Percentiles rank a stretch among this genome's conserved stretches.
Evolutionary conservation across 257 asterid species (phyloP).

Genomic region (Henckelia pumila): DNA sequence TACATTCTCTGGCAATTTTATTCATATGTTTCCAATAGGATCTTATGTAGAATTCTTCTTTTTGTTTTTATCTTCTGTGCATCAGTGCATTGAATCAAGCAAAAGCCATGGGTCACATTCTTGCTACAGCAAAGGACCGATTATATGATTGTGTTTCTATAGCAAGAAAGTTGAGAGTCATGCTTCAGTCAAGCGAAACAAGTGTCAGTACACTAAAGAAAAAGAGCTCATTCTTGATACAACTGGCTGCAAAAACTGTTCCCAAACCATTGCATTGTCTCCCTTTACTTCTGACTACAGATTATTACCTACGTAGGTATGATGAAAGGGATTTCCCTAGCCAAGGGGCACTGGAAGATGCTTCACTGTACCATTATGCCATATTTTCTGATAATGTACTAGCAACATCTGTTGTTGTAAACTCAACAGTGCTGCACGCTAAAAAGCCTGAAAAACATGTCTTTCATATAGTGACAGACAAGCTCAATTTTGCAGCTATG

Average conservation of each 20-base stretch:
- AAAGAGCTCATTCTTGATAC: constrained; percentile 83
- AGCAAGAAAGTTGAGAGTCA: constrained; percentile 81
- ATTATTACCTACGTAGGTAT: constrained; percentile 58
- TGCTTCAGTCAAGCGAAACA: constrained; percentile 83
- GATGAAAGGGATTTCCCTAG: constrained; percentile 52
- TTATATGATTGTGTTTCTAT: constrained; percentile 64
- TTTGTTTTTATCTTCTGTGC: constrained; percentile 24
- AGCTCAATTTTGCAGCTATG: constrained; percentile 88
- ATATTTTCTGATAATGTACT: constrained; percentile 90
- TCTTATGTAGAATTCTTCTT: constrained; percentile 19
- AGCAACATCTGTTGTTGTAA: constrained; percentile 88
- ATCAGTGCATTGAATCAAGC: constrained; percentile 76
- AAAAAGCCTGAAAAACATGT: constrained; percentile 83
- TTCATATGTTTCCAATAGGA: constrained; percentile 24
- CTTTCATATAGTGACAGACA: constrained; percentile 90
- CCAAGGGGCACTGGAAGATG: constrained; percentile 80
- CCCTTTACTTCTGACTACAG: constrained; percentile 76
- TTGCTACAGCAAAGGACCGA: constrained; percentile 81
- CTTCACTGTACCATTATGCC: constrained; percentile 79
- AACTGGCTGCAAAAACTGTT: constrained; percentile 91
- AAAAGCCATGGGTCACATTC: constrained; percentile 86
- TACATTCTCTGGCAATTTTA: constrained; percentile 21
- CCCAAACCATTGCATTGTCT: constrained; percentile 89
- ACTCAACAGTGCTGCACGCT: constrained; percentile 79
- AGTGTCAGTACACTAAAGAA: constrained; percentile 53